Percentiles rank a stretch among this genome's conserved stretches.
Conservation (phyloP, 164 flowering plant species). For the Tinospora cordifolia region DNA sequence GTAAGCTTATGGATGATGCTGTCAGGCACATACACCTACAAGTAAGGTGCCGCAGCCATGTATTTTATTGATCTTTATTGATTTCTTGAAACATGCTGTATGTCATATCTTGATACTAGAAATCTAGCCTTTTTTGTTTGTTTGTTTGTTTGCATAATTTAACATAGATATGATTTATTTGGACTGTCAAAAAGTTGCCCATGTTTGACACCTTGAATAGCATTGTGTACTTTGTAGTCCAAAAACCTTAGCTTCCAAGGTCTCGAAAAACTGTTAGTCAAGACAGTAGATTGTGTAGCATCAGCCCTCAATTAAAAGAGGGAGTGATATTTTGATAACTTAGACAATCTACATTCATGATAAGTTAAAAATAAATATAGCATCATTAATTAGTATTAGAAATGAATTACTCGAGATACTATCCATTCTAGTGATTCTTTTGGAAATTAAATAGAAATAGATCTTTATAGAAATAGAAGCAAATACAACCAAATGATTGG, state of each 20-base stretch:
- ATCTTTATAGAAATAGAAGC: background rate
- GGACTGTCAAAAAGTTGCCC: background rate
- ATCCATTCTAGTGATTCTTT: background rate
- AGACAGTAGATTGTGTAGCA: background rate
- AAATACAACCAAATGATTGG: background rate
- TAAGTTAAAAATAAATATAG: background rate
- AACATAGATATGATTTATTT: background rate
- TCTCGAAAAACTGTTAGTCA: background rate
- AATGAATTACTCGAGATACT: background rate
- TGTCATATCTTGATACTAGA: background rate
- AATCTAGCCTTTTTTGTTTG: background rate
- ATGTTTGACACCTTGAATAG: background rate
- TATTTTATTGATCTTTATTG: background rate
- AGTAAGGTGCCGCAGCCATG: too few relatives aligned
- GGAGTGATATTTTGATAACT: background rate
- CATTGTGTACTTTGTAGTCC: background rate
- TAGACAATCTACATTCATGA: background rate
- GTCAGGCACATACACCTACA: too few relatives aligned
- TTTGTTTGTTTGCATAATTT: background rate
- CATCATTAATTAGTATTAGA: background rate
- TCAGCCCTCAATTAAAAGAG: background rate
- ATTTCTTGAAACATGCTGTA: background rate
- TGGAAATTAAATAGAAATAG: background rate
- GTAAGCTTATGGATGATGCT: too few relatives aligned
- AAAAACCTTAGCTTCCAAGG: background rate